Evolutionary conservation across 306 rosid genomes (phyloP).

Genomic region (Albizia julibrissin): DNA sequence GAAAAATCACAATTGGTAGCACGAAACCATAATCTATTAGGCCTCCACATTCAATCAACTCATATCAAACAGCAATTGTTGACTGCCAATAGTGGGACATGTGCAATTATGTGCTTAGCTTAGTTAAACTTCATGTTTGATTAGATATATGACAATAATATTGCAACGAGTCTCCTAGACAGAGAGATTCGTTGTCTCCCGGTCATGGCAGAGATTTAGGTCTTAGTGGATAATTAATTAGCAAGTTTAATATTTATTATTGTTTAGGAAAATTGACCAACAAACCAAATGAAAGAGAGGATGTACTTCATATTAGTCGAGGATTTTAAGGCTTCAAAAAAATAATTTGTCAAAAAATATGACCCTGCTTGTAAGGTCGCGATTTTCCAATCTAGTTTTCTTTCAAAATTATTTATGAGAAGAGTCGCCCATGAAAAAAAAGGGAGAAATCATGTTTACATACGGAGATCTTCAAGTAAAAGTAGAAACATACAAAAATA

Average conservation of each 20-base stretch:
- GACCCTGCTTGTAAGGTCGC: not conserved
- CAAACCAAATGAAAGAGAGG: not conserved
- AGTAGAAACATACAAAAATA: not conserved
- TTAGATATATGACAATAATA: not conserved
- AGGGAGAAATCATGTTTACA: not conserved
- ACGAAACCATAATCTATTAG: not conserved
- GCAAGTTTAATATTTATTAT: not conserved
- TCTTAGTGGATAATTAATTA: not conserved
- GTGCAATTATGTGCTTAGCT: not conserved
- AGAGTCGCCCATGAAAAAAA: not conserved
- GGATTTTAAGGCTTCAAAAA: not conserved
- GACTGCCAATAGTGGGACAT: not conserved
- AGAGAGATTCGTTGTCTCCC: not conserved
- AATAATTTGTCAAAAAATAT: not conserved
- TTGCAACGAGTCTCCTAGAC: not conserved
- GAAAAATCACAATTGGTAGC: not conserved
- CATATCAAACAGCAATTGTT: not conserved
- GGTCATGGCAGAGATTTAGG: not conserved
- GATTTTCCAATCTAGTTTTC: not conserved
- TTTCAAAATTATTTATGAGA: not conserved
- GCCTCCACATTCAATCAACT: not conserved
- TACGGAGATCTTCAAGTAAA: not conserved
- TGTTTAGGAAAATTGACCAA: not conserved
- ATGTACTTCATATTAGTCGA: not conserved
- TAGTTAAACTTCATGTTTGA: not conserved